A percentile compares a stretch with the other conserved stretches of the same genome.
phyloP scores from a whole-genome alignment of 495 filamentous ascomycete species.

The Monascus purpureus region DNA sequence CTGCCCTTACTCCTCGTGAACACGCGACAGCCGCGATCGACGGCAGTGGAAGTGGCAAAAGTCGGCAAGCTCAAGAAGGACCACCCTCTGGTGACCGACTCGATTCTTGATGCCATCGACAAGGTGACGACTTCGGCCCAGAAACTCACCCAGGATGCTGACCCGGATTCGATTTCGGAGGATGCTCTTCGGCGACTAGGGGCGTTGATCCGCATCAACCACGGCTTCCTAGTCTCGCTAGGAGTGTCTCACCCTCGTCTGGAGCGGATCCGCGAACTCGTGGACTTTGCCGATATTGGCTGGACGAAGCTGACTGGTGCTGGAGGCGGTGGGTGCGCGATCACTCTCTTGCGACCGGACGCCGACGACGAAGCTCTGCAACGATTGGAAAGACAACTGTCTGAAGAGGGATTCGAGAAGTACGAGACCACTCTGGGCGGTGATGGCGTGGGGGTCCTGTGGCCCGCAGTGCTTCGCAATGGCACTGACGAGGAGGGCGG shows the following conservation, averaged over 20 bases:
- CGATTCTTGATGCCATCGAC: conserved; percentile 72
- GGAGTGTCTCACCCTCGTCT: conserved; percentile 89
- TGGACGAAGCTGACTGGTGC: conserved; percentile 97
- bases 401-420: conserved; percentile 62
- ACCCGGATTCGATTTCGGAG: conserved; percentile 44
- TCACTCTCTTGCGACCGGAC: conserved; percentile 68
- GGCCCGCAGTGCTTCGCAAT: conserved; percentile 73
- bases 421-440: conserved; percentile 83
- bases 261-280: conserved; percentile 81
- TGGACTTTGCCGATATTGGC: conserved; percentile 78
- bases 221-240: conserved; percentile 73
- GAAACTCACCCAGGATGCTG: conserved; percentile 47
- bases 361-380: conserved; percentile 34
- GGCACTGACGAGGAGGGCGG: conserved; percentile 60
- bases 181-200: conserved; percentile 56
- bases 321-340: conserved; percentile 88
- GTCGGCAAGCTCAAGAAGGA: conserved; percentile 55
- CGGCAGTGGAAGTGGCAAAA: conserved; percentile 70
- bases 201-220: conserved; percentile 81
- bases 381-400: conserved; percentile 50
- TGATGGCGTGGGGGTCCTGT: conserved; percentile 84
- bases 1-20: conserved; percentile 81
- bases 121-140: conserved; percentile 63
- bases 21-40: conserved; percentile 71
- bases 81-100: conserved; percentile 58